These are phyloP conservation scores for Talaromyces wortmannii DNA, from an alignment of 495 filamentous ascomycete species.

Conservation along the genomic window DNA sequence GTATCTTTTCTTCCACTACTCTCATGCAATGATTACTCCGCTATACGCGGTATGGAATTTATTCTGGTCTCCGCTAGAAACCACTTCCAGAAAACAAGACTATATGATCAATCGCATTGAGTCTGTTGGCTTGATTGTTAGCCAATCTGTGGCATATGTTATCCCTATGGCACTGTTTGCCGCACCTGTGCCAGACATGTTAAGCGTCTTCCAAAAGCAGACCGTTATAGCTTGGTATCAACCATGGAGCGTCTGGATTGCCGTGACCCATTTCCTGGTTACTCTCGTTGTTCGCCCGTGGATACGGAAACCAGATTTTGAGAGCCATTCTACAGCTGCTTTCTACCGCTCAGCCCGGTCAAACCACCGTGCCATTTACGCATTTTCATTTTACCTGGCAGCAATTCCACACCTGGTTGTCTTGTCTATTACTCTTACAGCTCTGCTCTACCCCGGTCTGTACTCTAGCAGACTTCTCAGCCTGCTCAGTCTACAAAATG, in stretches of 20 bases:
- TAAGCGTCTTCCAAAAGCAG: not conserved
- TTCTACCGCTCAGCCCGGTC: not conserved
- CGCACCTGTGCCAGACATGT: not conserved
- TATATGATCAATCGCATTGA: not conserved
- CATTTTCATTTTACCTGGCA: not conserved
- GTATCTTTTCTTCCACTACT: not conserved
- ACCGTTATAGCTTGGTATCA: not conserved
- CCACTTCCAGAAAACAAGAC: not conserved
- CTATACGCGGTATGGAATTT: not conserved
- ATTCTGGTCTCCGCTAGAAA: not conserved
- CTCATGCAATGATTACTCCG: not conserved
- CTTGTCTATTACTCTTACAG: not conserved
- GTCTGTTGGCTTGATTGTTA: not conserved
- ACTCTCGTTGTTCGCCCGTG: not conserved
- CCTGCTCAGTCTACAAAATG: not conserved
- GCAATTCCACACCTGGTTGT: not conserved
- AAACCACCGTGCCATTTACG: not conserved
- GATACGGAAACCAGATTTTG: not conserved
- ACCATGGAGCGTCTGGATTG: not conserved
- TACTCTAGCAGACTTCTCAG: not conserved
- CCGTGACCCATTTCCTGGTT: not conserved
- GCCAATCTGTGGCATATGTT: not conserved
- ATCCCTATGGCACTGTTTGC: not conserved
- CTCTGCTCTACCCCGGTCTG: not conserved
- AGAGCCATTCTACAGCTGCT: not conserved